A percentile compares a stretch with the other conserved stretches of the same genome.
Evolutionary conservation across 1,284 basidiomycete species (phyloP).

Genomic region (Tausonia pullulans): DNA sequence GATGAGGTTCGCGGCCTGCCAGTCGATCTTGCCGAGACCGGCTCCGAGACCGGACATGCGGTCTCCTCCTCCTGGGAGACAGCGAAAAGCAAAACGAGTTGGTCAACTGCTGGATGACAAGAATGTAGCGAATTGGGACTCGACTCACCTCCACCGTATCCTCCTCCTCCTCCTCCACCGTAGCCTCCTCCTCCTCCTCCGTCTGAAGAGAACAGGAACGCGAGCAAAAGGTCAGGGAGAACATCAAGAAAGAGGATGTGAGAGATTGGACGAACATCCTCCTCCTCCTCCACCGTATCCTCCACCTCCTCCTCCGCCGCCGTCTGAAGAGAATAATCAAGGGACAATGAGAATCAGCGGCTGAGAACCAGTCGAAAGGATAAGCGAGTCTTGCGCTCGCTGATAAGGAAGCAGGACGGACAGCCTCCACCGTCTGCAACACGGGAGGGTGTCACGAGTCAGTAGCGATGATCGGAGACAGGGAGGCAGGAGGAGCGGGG

Average conservation of each 20-base stretch:
- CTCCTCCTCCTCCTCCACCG: constrained; percentile 9
- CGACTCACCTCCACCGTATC: constrained; percentile 2
- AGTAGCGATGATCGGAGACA: neutral
- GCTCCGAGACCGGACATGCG: constrained; percentile 75
- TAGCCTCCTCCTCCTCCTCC: neutral
- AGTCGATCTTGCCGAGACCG: constrained; percentile 74
- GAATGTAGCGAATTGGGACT: neutral
- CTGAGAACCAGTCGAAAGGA: neutral
- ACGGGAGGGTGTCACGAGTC: neutral
- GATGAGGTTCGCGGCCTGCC: constrained; percentile 57
- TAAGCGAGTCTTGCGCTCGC: neutral
- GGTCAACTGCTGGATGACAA: neutral
- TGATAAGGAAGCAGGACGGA: neutral
- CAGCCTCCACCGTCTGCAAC: constrained; percentile 2
- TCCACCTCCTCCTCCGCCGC: neutral
- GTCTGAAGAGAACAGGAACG: neutral
- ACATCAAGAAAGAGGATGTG: neutral
- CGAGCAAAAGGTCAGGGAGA: neutral
- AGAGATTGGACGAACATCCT: neutral
- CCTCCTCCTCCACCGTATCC: neutral
- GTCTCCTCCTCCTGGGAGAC: constrained; percentile 37
- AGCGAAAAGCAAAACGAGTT: neutral
- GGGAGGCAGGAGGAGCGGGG: neutral
- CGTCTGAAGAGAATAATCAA: neutral
- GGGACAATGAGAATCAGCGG: neutral